These are phyloP conservation scores for Talaromyces sp. DNA, from an alignment of 2,329 filamentous ascomycete species.

Conservation along the genomic window DNA sequence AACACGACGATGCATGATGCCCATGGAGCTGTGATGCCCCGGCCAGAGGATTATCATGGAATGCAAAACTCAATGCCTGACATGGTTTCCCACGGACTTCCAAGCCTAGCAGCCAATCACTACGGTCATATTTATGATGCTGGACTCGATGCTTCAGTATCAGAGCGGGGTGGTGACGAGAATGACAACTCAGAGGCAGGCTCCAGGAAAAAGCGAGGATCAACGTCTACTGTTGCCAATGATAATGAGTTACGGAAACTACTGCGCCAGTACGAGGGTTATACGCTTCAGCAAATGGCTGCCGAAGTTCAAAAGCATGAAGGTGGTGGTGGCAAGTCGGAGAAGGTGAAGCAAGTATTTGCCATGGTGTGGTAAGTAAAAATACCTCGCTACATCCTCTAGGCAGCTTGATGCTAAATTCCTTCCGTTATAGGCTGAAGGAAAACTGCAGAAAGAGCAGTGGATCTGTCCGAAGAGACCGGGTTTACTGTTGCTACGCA, in stretches of 20 bases:
- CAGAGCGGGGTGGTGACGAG: constrained; percentile 35
- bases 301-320: constrained; percentile 47
- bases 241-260: constrained; percentile 46
- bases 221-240: constrained; percentile 45
- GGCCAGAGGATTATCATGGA: constrained; percentile 33
- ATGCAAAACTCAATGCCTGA: constrained; percentile 34
- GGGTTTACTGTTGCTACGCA: constrained; percentile 94
- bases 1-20: constrained; percentile 35
- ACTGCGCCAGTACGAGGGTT: constrained; percentile 44
- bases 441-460: constrained; percentile 44
- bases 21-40: constrained; percentile 30
- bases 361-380: constrained; percentile 47
- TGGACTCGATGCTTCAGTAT: constrained; percentile 38
- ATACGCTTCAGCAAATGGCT: constrained; percentile 44
- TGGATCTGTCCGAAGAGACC: constrained; percentile 78
- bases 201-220: constrained; percentile 42
- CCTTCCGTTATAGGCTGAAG: constrained; percentile 34
- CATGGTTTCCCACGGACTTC: constrained; percentile 27
- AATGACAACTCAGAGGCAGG: constrained; percentile 42
- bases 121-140: constrained; percentile 37
- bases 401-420: constrained; percentile 10
- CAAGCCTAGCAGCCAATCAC: constrained; percentile 29
- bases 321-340: constrained; percentile 45
- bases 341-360: constrained; percentile 50
- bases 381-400: not conserved